Conservation (phyloP, 192 early-diverging fungal genomes). For the Gonapodya sp. region DNA sequence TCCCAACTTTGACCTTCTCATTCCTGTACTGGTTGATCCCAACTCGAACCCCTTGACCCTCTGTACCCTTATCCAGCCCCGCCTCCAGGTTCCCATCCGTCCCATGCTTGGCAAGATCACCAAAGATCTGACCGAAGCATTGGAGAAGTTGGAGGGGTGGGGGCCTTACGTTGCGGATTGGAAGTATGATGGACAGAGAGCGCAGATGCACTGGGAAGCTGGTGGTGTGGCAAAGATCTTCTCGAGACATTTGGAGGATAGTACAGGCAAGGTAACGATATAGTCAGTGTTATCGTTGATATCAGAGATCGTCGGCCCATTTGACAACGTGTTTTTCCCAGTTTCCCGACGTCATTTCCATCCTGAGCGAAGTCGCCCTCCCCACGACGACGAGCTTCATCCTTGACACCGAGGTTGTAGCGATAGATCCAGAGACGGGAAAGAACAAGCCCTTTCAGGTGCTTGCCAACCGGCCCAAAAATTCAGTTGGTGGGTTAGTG, state of each 20-base stretch:
- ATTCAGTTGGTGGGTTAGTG: neutral
- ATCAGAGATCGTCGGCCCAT: too few relatives aligned
- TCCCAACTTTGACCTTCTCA: constrained; percentile 5
- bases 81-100: neutral
- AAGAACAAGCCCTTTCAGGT: neutral
- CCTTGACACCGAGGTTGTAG: constrained; percentile 5
- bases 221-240: neutral
- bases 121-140: neutral
- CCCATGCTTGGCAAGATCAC: constrained; percentile 12
- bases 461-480: neutral
- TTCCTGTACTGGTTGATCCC: constrained; percentile 4
- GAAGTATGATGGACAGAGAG: constrained; percentile 1
- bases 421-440: neutral
- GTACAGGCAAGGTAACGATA: neutral
- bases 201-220: constrained; percentile 2
- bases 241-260: neutral
- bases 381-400: neutral
- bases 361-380: neutral
- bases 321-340: too few relatives aligned
- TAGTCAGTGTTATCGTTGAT: too few relatives aligned
- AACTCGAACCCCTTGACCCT: neutral
- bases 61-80: neutral
- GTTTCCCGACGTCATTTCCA: neutral
- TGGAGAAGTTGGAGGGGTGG: neutral
- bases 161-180: neutral